Evolutionary conservation across 2,329 filamentous ascomycete genomes (phyloP).

Genomic region (Colletotrichum zoysiae): DNA sequence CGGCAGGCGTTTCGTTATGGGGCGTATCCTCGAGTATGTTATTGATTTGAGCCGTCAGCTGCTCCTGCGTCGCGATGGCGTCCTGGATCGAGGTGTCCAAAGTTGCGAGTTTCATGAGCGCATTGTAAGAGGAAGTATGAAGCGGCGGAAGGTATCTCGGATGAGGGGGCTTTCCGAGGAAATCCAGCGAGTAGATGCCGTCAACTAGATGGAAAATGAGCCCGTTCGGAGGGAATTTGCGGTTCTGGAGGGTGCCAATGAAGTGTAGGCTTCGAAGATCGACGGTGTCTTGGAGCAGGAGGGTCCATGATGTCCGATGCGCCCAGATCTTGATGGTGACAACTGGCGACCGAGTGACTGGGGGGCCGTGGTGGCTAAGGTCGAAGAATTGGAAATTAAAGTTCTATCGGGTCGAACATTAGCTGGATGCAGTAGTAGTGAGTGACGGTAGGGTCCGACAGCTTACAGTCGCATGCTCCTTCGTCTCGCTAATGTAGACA

Average conservation of each 20-base stretch:
- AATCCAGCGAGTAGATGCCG: slow-evolving; percentile 85
- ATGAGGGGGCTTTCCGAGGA: slow-evolving; percentile 64
- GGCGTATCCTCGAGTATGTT: slow-evolving; percentile 60
- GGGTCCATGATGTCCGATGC: slow-evolving; percentile 66
- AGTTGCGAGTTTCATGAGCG: slow-evolving; percentile 88
- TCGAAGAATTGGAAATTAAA: slow-evolving; percentile 91
- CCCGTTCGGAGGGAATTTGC: slow-evolving; percentile 83
- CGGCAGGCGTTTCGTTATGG: slow-evolving; percentile 59
- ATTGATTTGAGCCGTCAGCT: slow-evolving; percentile 84
- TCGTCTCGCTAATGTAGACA: slow-evolving; percentile 89
- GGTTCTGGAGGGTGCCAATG: slow-evolving; percentile 77
- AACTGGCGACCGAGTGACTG: slow-evolving; percentile 73
- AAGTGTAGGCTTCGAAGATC: slow-evolving; percentile 82
- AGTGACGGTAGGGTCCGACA: too few relatives aligned
- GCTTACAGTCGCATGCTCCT: slow-evolving; percentile 77
- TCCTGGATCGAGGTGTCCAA: slow-evolving; percentile 93
- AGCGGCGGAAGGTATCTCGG: slow-evolving; percentile 66
- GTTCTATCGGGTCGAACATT: slow-evolving; percentile 65
- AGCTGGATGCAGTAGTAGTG: background rate
- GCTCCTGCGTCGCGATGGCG: slow-evolving; percentile 80
- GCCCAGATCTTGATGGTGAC: slow-evolving; percentile 83
- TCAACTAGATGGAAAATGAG: slow-evolving; percentile 88
- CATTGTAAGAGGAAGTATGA: slow-evolving; percentile 84
- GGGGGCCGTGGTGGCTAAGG: slow-evolving; percentile 71
- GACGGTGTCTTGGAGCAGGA: slow-evolving; percentile 79